phyloP scores from a whole-genome alignment of 2,329 filamentous ascomycete genomes.

The Neophaeococcomyces aloes region DNA sequence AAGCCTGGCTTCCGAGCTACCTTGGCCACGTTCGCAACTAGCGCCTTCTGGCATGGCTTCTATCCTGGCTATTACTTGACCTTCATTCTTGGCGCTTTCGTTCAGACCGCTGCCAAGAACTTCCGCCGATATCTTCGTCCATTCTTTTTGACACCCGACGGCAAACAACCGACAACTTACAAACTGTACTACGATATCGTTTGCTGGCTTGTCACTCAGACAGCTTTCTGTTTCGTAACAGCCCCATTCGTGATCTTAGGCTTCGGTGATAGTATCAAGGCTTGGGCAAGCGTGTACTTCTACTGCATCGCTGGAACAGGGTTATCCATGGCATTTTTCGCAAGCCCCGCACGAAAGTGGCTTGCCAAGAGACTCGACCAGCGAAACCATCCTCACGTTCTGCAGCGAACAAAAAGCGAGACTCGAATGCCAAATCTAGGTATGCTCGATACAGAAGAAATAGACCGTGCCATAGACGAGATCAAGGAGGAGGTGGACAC shows the following conservation, averaged over 20 bases:
- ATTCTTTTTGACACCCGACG: slow-evolving; percentile 77
- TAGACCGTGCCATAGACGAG: slow-evolving; percentile 69
- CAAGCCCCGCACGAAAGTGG: slow-evolving; percentile 59
- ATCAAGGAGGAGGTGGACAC: slow-evolving; percentile 62
- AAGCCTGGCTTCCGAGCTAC: slow-evolving; percentile 95
- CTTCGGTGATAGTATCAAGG: slow-evolving; percentile 57
- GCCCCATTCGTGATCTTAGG: slow-evolving; percentile 76
- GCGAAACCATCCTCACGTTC: slow-evolving; percentile 33
- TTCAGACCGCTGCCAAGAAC: slow-evolving; percentile 90
- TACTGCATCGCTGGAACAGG: slow-evolving; percentile 64
- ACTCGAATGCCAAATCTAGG: slow-evolving; percentile 63
- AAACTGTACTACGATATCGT: slow-evolving; percentile 82
- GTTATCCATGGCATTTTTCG: slow-evolving; percentile 61
- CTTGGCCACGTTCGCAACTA: slow-evolving; percentile 85
- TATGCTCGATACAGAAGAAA: slow-evolving; percentile 60
- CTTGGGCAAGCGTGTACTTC: slow-evolving; percentile 83
- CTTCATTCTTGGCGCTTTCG: slow-evolving; percentile 79
- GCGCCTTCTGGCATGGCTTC: slow-evolving; percentile 96
- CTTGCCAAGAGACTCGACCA: slow-evolving; percentile 51
- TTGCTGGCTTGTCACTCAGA: slow-evolving; percentile 65
- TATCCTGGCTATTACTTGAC: slow-evolving; percentile 91
- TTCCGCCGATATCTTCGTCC: slow-evolving; percentile 81
- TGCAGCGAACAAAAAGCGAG: slow-evolving; percentile 41
- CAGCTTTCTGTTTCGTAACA: slow-evolving; percentile 71
- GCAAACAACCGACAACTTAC: slow-evolving; percentile 53